Conservation (phyloP, 495 filamentous ascomycete genomes). For the Penicillium paxilli region DNA sequence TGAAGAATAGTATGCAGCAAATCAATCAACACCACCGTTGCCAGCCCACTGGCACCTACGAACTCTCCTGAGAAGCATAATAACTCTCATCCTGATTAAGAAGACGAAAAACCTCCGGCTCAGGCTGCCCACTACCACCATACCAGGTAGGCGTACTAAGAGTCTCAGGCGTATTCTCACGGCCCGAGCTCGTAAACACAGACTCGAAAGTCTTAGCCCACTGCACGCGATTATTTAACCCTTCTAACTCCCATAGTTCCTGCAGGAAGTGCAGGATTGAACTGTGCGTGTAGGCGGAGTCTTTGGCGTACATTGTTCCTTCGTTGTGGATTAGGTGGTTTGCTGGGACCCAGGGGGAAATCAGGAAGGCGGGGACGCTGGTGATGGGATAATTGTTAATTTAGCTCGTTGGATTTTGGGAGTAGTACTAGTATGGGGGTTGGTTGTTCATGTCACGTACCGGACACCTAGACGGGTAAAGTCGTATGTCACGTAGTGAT, state of each 20-base stretch:
- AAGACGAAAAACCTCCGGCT: slow-evolving; percentile 29
- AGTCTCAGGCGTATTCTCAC: slow-evolving; percentile 32
- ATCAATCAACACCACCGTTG: too few species aligned
- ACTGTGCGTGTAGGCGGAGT: slow-evolving; percentile 45
- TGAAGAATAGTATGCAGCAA: too few species aligned
- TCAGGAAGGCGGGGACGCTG: slow-evolving; percentile 44
- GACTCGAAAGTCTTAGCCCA: slow-evolving; percentile 45
- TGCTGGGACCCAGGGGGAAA: slow-evolving; percentile 42
- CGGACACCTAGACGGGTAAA: slow-evolving; percentile 48
- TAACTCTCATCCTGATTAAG: slow-evolving; percentile 37
- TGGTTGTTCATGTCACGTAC: too few species aligned
- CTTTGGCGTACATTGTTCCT: slow-evolving; percentile 36
- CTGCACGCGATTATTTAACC: slow-evolving; percentile 40
- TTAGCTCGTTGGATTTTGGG: background rate
- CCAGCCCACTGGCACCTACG: too few species aligned
- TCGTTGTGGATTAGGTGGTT: slow-evolving; percentile 42
- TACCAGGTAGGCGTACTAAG: slow-evolving; percentile 35
- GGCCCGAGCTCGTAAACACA: slow-evolving; percentile 29
- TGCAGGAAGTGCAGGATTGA: slow-evolving; percentile 43
- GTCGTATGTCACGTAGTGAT: slow-evolving; percentile 38
- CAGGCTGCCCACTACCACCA: slow-evolving; percentile 30
- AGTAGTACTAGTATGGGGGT: too few species aligned
- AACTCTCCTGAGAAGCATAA: slow-evolving; percentile 13
- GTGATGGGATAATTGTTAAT: background rate
- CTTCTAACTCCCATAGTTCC: slow-evolving; percentile 43